These are phyloP conservation scores for Tylopilus vinaceipallidus DNA, from an alignment of 768 basidiomycete species.

Conservation along the genomic window DNA sequence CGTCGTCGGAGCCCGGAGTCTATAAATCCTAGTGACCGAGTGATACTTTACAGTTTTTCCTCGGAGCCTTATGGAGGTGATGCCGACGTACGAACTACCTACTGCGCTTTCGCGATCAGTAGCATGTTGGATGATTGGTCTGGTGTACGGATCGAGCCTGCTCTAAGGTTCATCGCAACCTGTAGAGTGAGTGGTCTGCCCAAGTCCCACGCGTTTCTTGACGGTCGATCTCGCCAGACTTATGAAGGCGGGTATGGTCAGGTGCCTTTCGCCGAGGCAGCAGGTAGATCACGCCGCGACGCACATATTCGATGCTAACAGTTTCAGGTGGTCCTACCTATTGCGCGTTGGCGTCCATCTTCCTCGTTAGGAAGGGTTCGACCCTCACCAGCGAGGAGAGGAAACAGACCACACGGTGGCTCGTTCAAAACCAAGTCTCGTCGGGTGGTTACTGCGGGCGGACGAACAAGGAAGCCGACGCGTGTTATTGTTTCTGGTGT, in stretches of 20 bases:
- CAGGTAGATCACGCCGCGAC: conserved; percentile 51
- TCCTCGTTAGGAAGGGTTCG: conserved; percentile 40
- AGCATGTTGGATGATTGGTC: conserved; percentile 80
- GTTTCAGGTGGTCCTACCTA: conserved; percentile 87
- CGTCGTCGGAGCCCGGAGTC: conserved; percentile 12
- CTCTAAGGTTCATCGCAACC: conserved; percentile 59
- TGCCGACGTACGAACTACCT: conserved; percentile 78
- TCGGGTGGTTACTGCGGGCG: conserved; percentile 86
- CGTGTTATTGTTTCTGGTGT: conserved; percentile 98
- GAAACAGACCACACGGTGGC: conserved; percentile 67
- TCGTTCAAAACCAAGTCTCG: conserved; percentile 60
- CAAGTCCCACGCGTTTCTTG: background rate
- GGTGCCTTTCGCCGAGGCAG: conserved; percentile 75
- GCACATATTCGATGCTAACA: background rate
- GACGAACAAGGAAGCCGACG: conserved; percentile 84
- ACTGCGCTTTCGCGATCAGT: conserved; percentile 85
- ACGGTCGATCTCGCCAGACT: conserved; percentile 47
- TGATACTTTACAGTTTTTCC: conserved; percentile 53
- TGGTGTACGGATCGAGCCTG: conserved; percentile 58
- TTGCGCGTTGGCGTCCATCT: conserved; percentile 77
- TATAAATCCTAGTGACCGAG: background rate
- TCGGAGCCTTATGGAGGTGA: conserved; percentile 67
- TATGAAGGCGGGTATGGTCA: conserved; percentile 95
- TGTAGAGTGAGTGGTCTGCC: conserved; percentile 59
- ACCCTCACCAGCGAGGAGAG: conserved; percentile 39